Conservation (phyloP, 1,284 basidiomycete genomes). For the Ceratorhiza oryzae-sativae region DNA sequence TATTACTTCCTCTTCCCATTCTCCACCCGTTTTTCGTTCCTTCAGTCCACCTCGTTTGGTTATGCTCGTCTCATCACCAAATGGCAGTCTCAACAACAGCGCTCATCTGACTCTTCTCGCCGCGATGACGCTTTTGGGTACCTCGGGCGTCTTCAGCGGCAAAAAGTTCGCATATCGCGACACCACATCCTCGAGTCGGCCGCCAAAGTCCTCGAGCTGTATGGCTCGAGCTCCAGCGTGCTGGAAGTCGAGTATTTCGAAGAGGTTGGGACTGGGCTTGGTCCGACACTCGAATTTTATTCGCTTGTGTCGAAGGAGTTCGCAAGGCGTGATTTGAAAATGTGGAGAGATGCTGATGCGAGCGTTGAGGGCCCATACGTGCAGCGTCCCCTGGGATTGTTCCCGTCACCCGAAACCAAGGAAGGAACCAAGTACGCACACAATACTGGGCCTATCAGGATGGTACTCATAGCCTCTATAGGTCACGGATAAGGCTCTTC, state of each 20-base stretch:
- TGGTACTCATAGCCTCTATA: neutral
- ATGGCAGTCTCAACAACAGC: conserved; percentile 83
- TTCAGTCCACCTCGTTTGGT: conserved; percentile 97
- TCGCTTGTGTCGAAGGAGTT: conserved; percentile 93
- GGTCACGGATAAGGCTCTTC: conserved; percentile 70
- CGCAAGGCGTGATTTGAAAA: conserved; percentile 81
- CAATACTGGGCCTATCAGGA: neutral
- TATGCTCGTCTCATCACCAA: conserved; percentile 92
- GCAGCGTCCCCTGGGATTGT: conserved; percentile 83
- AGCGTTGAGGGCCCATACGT: conserved; percentile 72
- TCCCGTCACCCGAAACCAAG: conserved; percentile 72
- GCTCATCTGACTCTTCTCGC: conserved; percentile 72
- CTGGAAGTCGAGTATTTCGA: conserved; percentile 99
- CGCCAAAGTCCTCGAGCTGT: conserved; percentile 96
- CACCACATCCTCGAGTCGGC: conserved; percentile 96
- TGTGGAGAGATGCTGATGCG: conserved; percentile 89
- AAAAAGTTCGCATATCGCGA: conserved; percentile 96
- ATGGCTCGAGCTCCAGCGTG: conserved; percentile 90
- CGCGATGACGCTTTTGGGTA: conserved; percentile 91
- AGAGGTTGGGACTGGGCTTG: conserved; percentile 97
- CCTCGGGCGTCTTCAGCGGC: conserved; percentile 89
- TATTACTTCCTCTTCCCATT: conserved; percentile 99
- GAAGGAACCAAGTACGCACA: conserved; percentile 41
- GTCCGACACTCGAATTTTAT: conserved; percentile 99
- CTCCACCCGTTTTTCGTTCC: conserved; percentile 93